These are phyloP conservation scores for Pholiota molesta DNA, from an alignment of 768 basidiomycete genomes.

Conservation along the genomic window DNA sequence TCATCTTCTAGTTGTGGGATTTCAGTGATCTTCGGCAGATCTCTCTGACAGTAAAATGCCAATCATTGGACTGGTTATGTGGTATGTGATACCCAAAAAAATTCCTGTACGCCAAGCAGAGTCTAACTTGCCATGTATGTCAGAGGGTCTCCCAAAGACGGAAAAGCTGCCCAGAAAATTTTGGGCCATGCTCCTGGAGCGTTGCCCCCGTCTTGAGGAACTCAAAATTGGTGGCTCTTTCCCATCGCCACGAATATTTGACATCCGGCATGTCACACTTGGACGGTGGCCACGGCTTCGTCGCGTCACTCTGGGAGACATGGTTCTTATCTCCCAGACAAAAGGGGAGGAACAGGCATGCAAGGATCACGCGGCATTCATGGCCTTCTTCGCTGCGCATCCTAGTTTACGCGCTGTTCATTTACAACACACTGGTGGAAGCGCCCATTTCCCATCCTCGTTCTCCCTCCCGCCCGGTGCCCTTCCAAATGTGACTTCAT, in stretches of 20 bases:
- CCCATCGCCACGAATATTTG: conserved; percentile 42
- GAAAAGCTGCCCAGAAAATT: conserved; percentile 40
- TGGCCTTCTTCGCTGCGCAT: conserved; percentile 36
- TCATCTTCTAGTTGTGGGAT: conserved; percentile 33
- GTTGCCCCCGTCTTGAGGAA: conserved; percentile 39
- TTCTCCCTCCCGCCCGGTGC: conserved; percentile 23
- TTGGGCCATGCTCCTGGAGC: conserved; percentile 45
- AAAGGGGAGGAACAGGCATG: conserved; percentile 22
- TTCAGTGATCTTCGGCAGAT: conserved; percentile 37
- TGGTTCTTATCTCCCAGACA: conserved; percentile 20
- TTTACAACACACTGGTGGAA: conserved; percentile 34
- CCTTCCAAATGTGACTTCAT: conserved; percentile 32
- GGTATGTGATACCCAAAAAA: conserved; percentile 23
- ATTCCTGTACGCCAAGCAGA: background rate
- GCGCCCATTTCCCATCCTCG: conserved; percentile 25
- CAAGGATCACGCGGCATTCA: conserved; percentile 30
- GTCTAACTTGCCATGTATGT: conserved; percentile 1
- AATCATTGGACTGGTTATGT: conserved; percentile 37
- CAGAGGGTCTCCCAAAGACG: conserved; percentile 35
- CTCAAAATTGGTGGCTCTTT: conserved; percentile 36
- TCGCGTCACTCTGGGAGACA: conserved; percentile 36
- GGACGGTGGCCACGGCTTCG: conserved; percentile 41
- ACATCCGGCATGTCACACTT: conserved; percentile 36
- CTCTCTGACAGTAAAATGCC: conserved; percentile 36
- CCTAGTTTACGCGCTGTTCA: conserved; percentile 30